Conservation (phyloP, 2,329 filamentous ascomycete genomes). For the Fusarium poae region DNA sequence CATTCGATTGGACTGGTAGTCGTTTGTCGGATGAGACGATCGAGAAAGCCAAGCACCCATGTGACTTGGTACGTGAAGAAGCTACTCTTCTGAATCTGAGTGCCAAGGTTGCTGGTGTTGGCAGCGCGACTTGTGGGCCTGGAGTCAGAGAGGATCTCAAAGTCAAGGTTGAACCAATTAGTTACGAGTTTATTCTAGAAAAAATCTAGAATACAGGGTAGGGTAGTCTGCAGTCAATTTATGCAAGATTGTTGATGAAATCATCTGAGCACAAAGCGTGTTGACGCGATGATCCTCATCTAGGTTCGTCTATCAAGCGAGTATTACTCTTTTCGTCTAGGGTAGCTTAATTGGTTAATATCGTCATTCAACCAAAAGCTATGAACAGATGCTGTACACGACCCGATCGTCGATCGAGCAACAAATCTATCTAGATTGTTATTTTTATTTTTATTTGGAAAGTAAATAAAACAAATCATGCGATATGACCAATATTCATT, state of each 20-base stretch:
- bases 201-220: slow-evolving; percentile 7
- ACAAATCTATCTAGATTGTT: neutral
- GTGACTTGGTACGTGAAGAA: slow-evolving; percentile 4
- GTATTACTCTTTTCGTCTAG: neutral
- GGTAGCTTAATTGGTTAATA: neutral
- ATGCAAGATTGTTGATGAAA: neutral
- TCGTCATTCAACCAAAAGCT: neutral
- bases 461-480: neutral
- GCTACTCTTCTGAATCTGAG: slow-evolving; percentile 13
- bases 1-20: slow-evolving; percentile 4
- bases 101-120: slow-evolving; percentile 16
- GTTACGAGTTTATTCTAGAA: slow-evolving; percentile 6
- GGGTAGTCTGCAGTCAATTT: neutral
- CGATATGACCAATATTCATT: neutral
- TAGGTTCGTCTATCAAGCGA: neutral
- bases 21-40: slow-evolving; percentile 1
- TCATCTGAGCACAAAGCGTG: neutral
- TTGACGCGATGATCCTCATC: slow-evolving; percentile 12
- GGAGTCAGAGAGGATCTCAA: slow-evolving; percentile 11
- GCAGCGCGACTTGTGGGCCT: slow-evolving; percentile 26
- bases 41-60: slow-evolving; percentile 17
- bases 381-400: neutral
- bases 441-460: neutral
- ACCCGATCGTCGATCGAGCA: neutral
- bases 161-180: slow-evolving; percentile 2